phyloP scores from a whole-genome alignment of 2,329 filamentous ascomycete genomes.

The Fulvia fulva region DNA sequence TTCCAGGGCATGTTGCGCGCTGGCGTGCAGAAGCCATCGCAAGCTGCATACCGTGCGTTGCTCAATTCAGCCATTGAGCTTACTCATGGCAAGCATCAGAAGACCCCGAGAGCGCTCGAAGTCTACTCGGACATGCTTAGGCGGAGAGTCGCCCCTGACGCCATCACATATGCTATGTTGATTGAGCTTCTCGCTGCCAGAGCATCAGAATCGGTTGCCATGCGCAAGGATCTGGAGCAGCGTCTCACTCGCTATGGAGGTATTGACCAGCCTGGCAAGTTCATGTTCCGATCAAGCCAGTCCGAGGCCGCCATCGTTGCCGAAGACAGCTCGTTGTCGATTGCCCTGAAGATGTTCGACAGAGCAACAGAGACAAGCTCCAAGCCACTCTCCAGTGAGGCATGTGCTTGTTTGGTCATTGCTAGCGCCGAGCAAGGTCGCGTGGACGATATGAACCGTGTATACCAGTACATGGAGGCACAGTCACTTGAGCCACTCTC shows the following conservation, averaged over 20 bases:
- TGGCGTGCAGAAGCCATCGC: constrained; percentile 72
- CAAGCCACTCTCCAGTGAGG: constrained; percentile 68
- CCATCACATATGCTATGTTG: constrained; percentile 81
- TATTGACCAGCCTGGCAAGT: constrained; percentile 76
- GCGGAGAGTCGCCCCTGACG: constrained; percentile 75
- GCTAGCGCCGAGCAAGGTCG: constrained; percentile 80
- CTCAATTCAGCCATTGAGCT: constrained; percentile 80
- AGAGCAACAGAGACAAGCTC: constrained; percentile 62
- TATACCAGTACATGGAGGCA: constrained; percentile 88
- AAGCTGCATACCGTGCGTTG: constrained; percentile 87
- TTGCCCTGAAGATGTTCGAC: constrained; percentile 82
- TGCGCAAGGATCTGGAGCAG: constrained; percentile 71
- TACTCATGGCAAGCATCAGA: constrained; percentile 72
- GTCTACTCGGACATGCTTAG: constrained; percentile 96
- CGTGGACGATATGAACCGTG: constrained; percentile 80
- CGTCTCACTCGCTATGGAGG: constrained; percentile 81
- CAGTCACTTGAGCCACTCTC: constrained; percentile 70
- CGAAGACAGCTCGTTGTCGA: constrained; percentile 80
- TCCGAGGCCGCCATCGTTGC: constrained; percentile 79
- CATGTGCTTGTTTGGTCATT: constrained; percentile 79
- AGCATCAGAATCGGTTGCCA: constrained; percentile 70
- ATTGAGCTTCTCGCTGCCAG: constrained; percentile 77
- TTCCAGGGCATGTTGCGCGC: constrained; percentile 88
- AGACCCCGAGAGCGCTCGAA: constrained; percentile 86
- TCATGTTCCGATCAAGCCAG: constrained; percentile 85